Percentiles rank a stretch among this genome's conserved stretches.
These are phyloP conservation scores for Sphaerulina populicola DNA, from an alignment of 2,329 filamentous ascomycete species.

Conservation along the genomic window DNA sequence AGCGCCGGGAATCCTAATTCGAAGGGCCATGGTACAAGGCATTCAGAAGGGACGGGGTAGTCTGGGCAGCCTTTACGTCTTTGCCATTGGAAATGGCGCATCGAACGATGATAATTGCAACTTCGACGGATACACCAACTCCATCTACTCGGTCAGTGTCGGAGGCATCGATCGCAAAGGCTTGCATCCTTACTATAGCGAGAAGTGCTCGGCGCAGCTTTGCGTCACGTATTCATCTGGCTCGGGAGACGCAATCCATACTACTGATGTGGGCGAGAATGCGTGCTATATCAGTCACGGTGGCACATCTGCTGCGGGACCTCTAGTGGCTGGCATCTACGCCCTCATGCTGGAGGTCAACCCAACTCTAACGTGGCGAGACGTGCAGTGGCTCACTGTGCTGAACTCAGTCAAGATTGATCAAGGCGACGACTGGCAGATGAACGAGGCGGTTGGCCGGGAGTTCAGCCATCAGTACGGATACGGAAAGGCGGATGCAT, in stretches of 20 bases:
- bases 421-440: slow-evolving; percentile 68
- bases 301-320: slow-evolving; percentile 90
- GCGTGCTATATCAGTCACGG: slow-evolving; percentile 75
- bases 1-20: slow-evolving; percentile 78
- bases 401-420: slow-evolving; percentile 76
- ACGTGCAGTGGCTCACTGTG: slow-evolving; percentile 84
- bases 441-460: slow-evolving; percentile 65
- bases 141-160: slow-evolving; percentile 96
- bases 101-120: slow-evolving; percentile 89
- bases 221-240: slow-evolving; percentile 97
- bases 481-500: slow-evolving; percentile 91
- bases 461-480: slow-evolving; percentile 92
- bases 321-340: slow-evolving; percentile 83
- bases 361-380: slow-evolving; percentile 84
- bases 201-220: slow-evolving; percentile 88
- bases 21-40: slow-evolving; percentile 82
- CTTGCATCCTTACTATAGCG: slow-evolving; percentile 89
- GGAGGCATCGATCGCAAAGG: slow-evolving; percentile 84
- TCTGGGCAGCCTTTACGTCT: slow-evolving; percentile 87
- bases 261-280: slow-evolving; percentile 80
- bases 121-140: slow-evolving; percentile 98
- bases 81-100: slow-evolving; percentile 92
- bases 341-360: slow-evolving; percentile 78
- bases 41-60: slow-evolving; percentile 79
- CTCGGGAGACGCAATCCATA: slow-evolving; percentile 81